A percentile compares a stretch with the other conserved stretches of the same genome.
These are phyloP conservation scores for Lactifluus rugatus DNA, from an alignment of 768 basidiomycete genomes.

Conservation along the genomic window DNA sequence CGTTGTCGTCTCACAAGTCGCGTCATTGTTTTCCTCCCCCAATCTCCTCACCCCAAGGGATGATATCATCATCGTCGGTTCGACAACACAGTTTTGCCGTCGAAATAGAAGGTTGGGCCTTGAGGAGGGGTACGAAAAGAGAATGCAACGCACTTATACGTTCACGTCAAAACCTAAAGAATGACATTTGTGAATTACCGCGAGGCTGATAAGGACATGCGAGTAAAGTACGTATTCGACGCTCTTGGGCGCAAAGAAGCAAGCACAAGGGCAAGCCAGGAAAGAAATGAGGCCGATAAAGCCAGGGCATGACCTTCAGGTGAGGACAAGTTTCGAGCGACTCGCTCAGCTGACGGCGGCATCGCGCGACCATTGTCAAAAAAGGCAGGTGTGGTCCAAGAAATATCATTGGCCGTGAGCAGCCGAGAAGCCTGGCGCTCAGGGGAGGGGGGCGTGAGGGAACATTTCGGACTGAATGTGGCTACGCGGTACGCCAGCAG, in stretches of 20 bases:
- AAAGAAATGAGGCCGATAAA: conserved; percentile 16
- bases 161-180: conserved; percentile 14
- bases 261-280: not conserved
- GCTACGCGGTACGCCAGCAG: conserved; percentile 11
- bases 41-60: not conserved
- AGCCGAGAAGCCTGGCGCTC: conserved; percentile 18
- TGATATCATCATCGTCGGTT: conserved; percentile 13
- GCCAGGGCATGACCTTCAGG: conserved; percentile 11
- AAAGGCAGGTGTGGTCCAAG: conserved; percentile 7
- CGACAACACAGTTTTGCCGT: not conserved
- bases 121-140: not conserved
- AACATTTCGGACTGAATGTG: conserved; percentile 14
- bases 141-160: not conserved
- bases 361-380: not conserved
- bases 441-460: not conserved
- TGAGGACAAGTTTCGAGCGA: conserved; percentile 3
- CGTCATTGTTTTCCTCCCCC: not conserved
- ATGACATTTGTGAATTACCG: conserved; percentile 8
- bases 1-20: not conserved
- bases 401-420: not conserved
- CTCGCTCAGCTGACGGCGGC: conserved; percentile 14
- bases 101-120: conserved; percentile 9
- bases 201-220: conserved; percentile 12
- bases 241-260: conserved; percentile 17
- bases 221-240: conserved; percentile 13